A percentile compares a stretch with the other conserved stretches of the same genome.
phyloP scores from a whole-genome alignment of 2,329 filamentous ascomycete genomes.

The Epichloe gansuensis region DNA sequence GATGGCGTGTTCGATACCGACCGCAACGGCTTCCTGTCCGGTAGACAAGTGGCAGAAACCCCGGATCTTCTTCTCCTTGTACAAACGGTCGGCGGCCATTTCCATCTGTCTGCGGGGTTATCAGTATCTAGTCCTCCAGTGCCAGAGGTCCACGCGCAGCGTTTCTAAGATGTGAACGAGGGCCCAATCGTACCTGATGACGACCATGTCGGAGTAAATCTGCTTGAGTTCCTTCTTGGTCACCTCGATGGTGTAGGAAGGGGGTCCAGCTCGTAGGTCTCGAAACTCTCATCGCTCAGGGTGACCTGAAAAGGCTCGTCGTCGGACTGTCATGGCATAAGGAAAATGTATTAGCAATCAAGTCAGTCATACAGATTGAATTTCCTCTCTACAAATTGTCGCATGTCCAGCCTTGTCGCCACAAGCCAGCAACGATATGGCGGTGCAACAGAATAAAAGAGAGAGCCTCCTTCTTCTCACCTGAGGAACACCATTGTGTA shows the following conservation, averaged over 20 bases:
- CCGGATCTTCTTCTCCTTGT: constrained; percentile 99
- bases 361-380: neutral
- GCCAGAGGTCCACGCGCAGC: neutral
- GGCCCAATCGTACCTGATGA: constrained; percentile 57
- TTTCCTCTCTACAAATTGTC: neutral
- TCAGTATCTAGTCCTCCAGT: constrained; percentile 13
- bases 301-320: constrained; percentile 86
- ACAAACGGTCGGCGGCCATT: constrained; percentile 95
- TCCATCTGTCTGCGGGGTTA: constrained; percentile 75
- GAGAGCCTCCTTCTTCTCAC: constrained; percentile 17
- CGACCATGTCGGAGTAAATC: constrained; percentile 98
- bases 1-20: constrained; percentile 94
- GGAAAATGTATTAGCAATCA: constrained; percentile 10
- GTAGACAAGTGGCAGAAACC: constrained; percentile 99
- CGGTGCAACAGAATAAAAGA: neutral
- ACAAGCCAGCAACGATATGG: constrained; percentile 8
- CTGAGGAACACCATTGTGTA: constrained; percentile 58
- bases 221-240: constrained; percentile 98
- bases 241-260: constrained; percentile 79
- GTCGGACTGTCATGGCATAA: constrained; percentile 53
- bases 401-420: too few relatives aligned
- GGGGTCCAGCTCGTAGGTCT: constrained; percentile 99
- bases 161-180: neutral
- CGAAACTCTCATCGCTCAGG: constrained; percentile 96
- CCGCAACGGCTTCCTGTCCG: constrained; percentile 93